phyloP scores from a whole-genome alignment of 2,329 filamentous ascomycete genomes.

The Fusarium mangiferae region DNA sequence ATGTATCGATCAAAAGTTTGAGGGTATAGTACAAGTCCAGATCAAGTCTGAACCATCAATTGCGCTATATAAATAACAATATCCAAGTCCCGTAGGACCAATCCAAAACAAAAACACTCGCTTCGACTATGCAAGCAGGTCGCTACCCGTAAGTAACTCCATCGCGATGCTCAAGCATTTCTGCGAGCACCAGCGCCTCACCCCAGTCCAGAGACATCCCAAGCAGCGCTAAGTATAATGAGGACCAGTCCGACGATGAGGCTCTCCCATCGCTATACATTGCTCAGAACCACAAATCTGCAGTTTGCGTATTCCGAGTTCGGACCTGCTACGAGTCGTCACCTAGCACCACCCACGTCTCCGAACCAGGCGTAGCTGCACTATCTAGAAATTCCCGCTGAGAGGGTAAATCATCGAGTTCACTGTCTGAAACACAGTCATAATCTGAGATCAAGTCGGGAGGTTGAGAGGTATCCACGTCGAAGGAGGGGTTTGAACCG shows the following conservation, averaged over 20 bases:
- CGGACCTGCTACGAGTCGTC: slow-evolving; percentile 60
- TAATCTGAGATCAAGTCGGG: slow-evolving; percentile 52
- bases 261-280: slow-evolving; percentile 41
- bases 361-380: slow-evolving; percentile 44
- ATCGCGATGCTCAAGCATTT: slow-evolving; percentile 42
- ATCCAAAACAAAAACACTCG: slow-evolving; percentile 18
- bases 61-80: slow-evolving; percentile 13
- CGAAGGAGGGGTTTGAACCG: slow-evolving; percentile 47
- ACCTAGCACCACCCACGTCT: slow-evolving; percentile 57
- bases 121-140: slow-evolving; percentile 39
- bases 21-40: not conserved
- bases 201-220: slow-evolving; percentile 3
- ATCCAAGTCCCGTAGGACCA: not conserved
- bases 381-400: slow-evolving; percentile 47
- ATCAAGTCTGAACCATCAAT: not conserved
- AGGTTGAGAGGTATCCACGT: slow-evolving; percentile 51
- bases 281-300: slow-evolving; percentile 42
- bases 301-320: slow-evolving; percentile 45
- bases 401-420: slow-evolving; percentile 47
- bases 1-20: rapidly evolving
- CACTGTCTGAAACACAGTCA: slow-evolving; percentile 51
- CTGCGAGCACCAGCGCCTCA: slow-evolving; percentile 42
- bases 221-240: slow-evolving; percentile 41
- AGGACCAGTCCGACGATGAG: slow-evolving; percentile 53
- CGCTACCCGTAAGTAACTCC: not conserved